phyloP scores from a whole-genome alignment of 176 grass and related monocot species.

The Triticum dicoccoides region DNA sequence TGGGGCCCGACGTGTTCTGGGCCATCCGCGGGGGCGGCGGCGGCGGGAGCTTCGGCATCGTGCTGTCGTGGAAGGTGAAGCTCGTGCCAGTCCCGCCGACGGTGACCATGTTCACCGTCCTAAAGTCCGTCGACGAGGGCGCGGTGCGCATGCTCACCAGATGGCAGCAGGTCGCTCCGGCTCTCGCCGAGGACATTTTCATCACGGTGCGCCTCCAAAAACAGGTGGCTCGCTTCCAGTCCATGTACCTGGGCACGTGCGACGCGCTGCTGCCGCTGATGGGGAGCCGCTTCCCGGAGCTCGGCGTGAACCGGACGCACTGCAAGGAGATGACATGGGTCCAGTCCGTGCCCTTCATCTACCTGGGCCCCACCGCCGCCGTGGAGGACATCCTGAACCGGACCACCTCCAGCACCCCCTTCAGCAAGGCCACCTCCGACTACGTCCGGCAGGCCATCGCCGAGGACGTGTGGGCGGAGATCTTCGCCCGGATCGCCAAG shows the following conservation, averaged over 20 bases:
- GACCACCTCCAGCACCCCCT: not conserved
- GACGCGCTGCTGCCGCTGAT: not conserved
- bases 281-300: not conserved
- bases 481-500: not conserved
- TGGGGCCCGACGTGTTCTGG: constrained; percentile 54
- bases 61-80: constrained; percentile 46
- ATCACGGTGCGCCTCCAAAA: constrained; percentile 8
- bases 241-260: constrained; percentile 37
- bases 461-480: not conserved
- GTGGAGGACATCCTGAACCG: not conserved
- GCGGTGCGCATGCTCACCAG: constrained; percentile 35
- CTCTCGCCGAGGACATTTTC: constrained; percentile 31
- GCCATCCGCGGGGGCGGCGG: constrained; percentile 50
- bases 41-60: constrained; percentile 54
- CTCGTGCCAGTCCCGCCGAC: constrained; percentile 38
- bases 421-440: not conserved
- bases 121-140: constrained; percentile 24
- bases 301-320: not conserved
- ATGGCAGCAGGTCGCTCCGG: constrained; percentile 51
- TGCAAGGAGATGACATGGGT: not conserved
- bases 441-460: not conserved
- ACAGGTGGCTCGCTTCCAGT: constrained; percentile 14
- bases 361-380: not conserved
- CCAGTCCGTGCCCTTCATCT: not conserved
- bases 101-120: constrained; percentile 36